Base-by-base conservation (phyloP, 164 flowering plant species). In the Dillenia turbinata region DNA sequence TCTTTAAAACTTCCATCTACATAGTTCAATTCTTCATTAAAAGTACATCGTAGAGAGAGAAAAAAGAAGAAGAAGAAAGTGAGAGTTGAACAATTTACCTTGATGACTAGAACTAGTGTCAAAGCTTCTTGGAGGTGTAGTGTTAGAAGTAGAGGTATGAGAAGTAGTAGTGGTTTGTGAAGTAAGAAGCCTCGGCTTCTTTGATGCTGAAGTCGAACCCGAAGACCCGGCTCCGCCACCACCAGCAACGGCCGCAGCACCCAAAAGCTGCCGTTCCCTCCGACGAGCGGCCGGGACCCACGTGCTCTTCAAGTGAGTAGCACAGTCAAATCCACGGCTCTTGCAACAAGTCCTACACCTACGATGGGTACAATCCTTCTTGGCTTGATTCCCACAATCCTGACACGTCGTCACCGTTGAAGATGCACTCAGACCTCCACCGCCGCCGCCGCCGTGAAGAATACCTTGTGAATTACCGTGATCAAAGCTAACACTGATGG, bases 261-360 rank as follows among this genome's bases (percentile, higher is more conserved):
- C 54, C 70, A 85, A 73, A 9, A 82, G 67, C 77, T 87, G 96
- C 2, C 96, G 85, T 44, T 92, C 98, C 0, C 96, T 75, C 49
- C 98, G 73, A 10, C 92, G 71, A 5, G 92, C 78, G 0, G 97
- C 98, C 1, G 98, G 96, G 8, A 92, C 96, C 98, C 98, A 92
- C 9, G 98, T 92, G 85, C 98, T 92, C 78, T 84, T 92, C 56
- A 92, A 87, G 71, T 92, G 98, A 45, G 98, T 92, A 9, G 84
- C 14, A 56, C 98, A 94, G 48, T 90, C 92, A 59, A 68, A 89
- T 0, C 93, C 95, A 0, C 97, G 84, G 68, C 96, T 94, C 70
- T 88, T 94, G 65, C 98, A 94, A 65, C 98, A 94, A n/a, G 97
- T 94, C 66, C 98, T 71, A 63, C 98, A 94, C 72, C 98, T 72